Conservation (phyloP, 2,329 filamentous ascomycete species). For the Cercospora sp. region DNA sequence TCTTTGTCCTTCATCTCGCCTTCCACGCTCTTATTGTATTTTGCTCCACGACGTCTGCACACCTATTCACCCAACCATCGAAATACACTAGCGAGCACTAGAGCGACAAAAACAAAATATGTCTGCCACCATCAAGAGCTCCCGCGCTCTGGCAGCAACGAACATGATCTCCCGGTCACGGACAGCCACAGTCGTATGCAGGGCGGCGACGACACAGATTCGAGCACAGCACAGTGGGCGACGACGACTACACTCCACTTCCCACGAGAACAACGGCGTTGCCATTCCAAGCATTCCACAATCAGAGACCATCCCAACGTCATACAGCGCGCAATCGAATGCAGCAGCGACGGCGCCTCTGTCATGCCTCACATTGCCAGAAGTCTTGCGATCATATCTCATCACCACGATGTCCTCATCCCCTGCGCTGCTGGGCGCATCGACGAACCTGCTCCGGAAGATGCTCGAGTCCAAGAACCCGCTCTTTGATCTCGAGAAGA, state of each 20-base stretch:
- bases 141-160: constrained; percentile 7
- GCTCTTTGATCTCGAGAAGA: constrained; percentile 72
- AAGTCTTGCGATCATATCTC: constrained; percentile 67
- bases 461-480: constrained; percentile 69
- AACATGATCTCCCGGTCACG: background rate
- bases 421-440: constrained; percentile 66
- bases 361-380: constrained; percentile 65
- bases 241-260: constrained; percentile 20
- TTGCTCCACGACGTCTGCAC: background rate
- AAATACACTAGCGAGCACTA: background rate
- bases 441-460: constrained; percentile 64
- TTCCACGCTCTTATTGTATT: background rate
- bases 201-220: constrained; percentile 14
- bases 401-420: constrained; percentile 72
- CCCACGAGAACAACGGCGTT: constrained; percentile 16
- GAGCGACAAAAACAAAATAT: background rate
- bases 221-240: constrained; percentile 12
- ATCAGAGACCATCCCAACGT: background rate
- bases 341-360: constrained; percentile 48
- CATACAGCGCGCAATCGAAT: background rate
- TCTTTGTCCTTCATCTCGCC: constrained; percentile 11
- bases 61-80: background rate
- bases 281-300: constrained; percentile 10
- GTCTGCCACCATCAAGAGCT: constrained; percentile 9
- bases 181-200: background rate